phyloP scores from a whole-genome alignment of 2,329 filamentous ascomycete genomes.

The Cercospora zeae-maydis region DNA sequence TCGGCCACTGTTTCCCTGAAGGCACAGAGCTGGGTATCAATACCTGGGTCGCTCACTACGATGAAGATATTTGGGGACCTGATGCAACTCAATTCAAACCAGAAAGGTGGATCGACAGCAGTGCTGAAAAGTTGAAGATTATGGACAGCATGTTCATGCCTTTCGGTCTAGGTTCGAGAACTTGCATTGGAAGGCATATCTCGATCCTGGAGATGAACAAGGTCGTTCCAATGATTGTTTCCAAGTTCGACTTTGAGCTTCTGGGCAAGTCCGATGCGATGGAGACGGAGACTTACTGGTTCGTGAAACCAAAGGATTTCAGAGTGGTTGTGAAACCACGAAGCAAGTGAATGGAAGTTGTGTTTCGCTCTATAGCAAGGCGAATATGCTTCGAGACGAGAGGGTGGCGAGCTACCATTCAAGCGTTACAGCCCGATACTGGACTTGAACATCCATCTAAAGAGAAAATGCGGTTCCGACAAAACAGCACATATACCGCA shows the following conservation, averaged over 20 bases:
- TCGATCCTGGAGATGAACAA: slow-evolving; percentile 34
- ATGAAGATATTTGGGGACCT: slow-evolving; percentile 23
- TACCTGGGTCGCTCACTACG: slow-evolving; percentile 24
- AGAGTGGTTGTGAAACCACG: slow-evolving; percentile 14
- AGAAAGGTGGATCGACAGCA: slow-evolving; percentile 27
- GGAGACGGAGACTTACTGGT: slow-evolving; percentile 21
- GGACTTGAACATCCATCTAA: too few species aligned
- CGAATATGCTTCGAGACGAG: too few species aligned
- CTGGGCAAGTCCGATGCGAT: neutral
- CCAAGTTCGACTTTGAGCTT: slow-evolving; percentile 26
- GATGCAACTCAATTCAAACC: slow-evolving; percentile 24
- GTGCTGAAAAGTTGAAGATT: slow-evolving; percentile 34
- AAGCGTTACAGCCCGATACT: too few species aligned
- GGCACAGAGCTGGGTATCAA: slow-evolving; percentile 40
- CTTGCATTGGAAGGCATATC: slow-evolving; percentile 37
- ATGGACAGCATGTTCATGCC: slow-evolving; percentile 29
- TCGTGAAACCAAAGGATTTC: slow-evolving; percentile 20
- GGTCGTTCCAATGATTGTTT: slow-evolving; percentile 32
- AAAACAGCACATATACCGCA: too few species aligned
- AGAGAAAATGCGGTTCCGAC: too few species aligned
- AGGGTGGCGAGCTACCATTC: too few species aligned
- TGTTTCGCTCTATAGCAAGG: neutral
- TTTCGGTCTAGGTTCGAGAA: slow-evolving; percentile 38
- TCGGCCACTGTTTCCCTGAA: slow-evolving; percentile 43
- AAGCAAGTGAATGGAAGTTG: neutral